These are phyloP conservation scores for Ambrosiella cleistominuta DNA, from an alignment of 2,329 filamentous ascomycete species.

Conservation along the genomic window DNA sequence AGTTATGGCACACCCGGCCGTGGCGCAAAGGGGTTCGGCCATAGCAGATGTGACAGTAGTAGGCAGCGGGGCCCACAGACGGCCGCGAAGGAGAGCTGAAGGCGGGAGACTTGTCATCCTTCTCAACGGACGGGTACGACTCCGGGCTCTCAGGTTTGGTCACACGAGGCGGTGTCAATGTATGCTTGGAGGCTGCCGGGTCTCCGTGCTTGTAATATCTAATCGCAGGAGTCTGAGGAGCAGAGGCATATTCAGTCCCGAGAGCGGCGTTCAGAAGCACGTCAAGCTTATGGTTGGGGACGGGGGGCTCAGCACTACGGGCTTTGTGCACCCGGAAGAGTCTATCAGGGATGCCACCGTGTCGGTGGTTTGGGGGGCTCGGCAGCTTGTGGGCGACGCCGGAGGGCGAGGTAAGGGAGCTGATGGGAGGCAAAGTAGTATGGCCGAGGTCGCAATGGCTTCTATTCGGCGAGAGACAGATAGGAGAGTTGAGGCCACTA, in stretches of 20 bases:
- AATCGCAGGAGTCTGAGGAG: too few relatives aligned
- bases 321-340: conserved; percentile 60
- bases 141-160: too few relatives aligned
- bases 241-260: not conserved
- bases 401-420: not conserved
- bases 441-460: conserved; percentile 19
- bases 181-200: too few relatives aligned
- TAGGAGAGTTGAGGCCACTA: not conserved
- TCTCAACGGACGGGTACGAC: too few relatives aligned
- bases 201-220: too few relatives aligned
- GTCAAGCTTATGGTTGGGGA: conserved; percentile 45
- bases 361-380: conserved; percentile 67
- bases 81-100: too few relatives aligned
- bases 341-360: conserved; percentile 41
- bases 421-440: not conserved
- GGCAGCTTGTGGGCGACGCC: conserved; percentile 62
- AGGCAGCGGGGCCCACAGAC: too few relatives aligned
- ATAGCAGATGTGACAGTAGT: too few relatives aligned
- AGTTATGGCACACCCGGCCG: too few relatives aligned
- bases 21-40: too few relatives aligned
- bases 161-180: too few relatives aligned
- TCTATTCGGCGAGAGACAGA: not conserved
- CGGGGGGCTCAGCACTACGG: conserved; percentile 64
- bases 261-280: conserved; percentile 65
- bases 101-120: too few relatives aligned